Percentiles rank a stretch among this genome's conserved stretches.
These are phyloP conservation scores for Verticillium albo-atrum DNA, from an alignment of 2,329 filamentous ascomycete species.

Conservation along the genomic window DNA sequence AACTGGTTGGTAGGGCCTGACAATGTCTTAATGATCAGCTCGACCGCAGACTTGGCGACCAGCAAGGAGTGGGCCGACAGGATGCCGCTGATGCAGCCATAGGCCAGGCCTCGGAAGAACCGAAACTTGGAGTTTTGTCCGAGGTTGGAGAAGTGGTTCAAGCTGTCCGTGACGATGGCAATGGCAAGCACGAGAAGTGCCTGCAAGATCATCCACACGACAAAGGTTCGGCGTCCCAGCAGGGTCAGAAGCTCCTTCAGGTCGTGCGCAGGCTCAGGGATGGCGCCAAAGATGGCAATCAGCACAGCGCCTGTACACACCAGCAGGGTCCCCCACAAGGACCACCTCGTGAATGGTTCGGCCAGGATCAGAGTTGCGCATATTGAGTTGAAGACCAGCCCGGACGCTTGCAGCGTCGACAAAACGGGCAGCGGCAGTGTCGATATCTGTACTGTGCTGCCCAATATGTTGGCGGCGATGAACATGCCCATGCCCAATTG, in stretches of 20 bases:
- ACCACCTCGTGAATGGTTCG: conserved; percentile 92
- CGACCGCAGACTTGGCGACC: conserved; percentile 93
- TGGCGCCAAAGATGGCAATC: conserved; percentile 90
- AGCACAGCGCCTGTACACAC: conserved; percentile 85
- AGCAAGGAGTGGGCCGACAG: conserved; percentile 90
- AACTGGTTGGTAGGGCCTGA: conserved; percentile 89
- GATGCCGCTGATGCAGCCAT: conserved; percentile 86
- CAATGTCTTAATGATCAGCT: conserved; percentile 82
- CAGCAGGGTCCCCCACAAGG: conserved; percentile 82
- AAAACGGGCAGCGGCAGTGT: conserved; percentile 90
- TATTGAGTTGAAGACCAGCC: conserved; percentile 96
- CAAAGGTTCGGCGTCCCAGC: conserved; percentile 68
- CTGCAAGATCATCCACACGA: conserved; percentile 85
- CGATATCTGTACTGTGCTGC: conserved; percentile 95
- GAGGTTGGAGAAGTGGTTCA: conserved; percentile 45
- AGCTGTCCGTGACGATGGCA: conserved; percentile 56
- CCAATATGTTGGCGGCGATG: conserved; percentile 86
- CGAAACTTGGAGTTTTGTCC: conserved; percentile 63
- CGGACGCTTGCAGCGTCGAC: conserved; percentile 91
- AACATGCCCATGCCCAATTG: conserved; percentile 98
- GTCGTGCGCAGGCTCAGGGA: conserved; percentile 87
- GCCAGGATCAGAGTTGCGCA: conserved; percentile 90
- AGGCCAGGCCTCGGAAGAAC: conserved; percentile 76
- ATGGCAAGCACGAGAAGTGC: conserved; percentile 67
- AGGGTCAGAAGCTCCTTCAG: conserved; percentile 76